phyloP scores from a whole-genome alignment of 2,329 filamentous ascomycete species.

The Cordyceps javanica region DNA sequence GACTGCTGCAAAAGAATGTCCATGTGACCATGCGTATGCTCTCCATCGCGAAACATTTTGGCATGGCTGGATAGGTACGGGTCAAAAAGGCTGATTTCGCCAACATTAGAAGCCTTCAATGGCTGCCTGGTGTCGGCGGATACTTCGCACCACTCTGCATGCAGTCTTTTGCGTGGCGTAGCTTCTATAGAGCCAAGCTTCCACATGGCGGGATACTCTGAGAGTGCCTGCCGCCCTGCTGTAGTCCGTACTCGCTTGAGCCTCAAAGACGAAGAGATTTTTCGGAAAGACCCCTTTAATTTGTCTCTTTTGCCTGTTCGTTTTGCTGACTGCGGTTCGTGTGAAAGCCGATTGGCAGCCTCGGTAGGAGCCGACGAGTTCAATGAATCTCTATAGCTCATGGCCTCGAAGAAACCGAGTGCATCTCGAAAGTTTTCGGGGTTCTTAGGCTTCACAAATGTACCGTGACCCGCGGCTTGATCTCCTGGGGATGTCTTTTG shows the following conservation, averaged over 20 bases:
- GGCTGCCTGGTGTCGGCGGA: not conserved
- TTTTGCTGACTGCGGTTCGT: not conserved
- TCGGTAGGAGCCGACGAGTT: not conserved
- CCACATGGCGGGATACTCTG: slow-evolving; percentile 8
- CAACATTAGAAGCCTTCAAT: not conserved
- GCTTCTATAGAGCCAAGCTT: slow-evolving; percentile 4
- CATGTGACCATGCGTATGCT: not conserved
- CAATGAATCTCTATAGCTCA: slow-evolving; percentile 13
- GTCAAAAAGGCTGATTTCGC: slow-evolving; percentile 3
- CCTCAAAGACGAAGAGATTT: slow-evolving; percentile 18
- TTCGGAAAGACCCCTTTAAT: slow-evolving; percentile 15
- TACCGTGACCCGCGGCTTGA: not conserved
- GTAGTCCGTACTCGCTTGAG: slow-evolving; percentile 16
- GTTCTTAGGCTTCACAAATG: not conserved
- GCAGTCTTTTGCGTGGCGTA: slow-evolving; percentile 5
- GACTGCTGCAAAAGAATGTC: not conserved
- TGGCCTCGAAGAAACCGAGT: slow-evolving; percentile 25
- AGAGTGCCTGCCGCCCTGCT: not conserved
- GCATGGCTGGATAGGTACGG: slow-evolving; percentile 1
- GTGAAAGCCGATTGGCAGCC: not conserved
- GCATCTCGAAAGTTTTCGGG: slow-evolving; percentile 17
- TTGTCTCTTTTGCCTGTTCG: not conserved
- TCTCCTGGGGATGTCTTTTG: not conserved
- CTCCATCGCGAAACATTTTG: not conserved
- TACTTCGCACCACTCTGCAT: slow-evolving; percentile 10